These are phyloP conservation scores for Dryas drummondii DNA, from an alignment of 306 rosid species.

Conservation along the genomic window DNA sequence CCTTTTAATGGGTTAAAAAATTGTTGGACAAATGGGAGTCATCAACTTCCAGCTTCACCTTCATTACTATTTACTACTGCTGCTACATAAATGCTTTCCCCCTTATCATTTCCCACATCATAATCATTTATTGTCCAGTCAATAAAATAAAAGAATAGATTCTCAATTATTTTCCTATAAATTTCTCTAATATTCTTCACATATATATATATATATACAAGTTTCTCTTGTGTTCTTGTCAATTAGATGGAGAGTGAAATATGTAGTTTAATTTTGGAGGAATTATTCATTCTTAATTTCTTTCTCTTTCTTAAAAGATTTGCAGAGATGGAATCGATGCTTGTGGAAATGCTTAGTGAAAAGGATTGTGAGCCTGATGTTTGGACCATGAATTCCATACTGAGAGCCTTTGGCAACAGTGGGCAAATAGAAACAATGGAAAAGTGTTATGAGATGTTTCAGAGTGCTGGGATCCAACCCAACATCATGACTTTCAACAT, in stretches of 20 bases:
- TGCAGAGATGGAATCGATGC: slow-evolving; percentile 79
- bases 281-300: slow-evolving; percentile 22
- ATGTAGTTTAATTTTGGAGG: slow-evolving; percentile 11
- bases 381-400: slow-evolving; percentile 95
- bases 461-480: slow-evolving; percentile 80
- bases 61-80: neutral
- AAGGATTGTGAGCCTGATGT: slow-evolving; percentile 70
- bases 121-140: neutral
- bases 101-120: neutral
- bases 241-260: slow-evolving; percentile 35
- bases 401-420: slow-evolving; percentile 81
- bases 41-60: neutral
- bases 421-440: slow-evolving; percentile 93
- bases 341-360: slow-evolving; percentile 74
- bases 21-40: neutral
- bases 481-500: slow-evolving; percentile 84
- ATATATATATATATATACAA: no score
- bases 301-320: slow-evolving; percentile 49
- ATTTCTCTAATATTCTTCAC: neutral
- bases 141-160: slow-evolving; percentile 4
- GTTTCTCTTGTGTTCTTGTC: slow-evolving; percentile 19
- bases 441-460: slow-evolving; percentile 84
- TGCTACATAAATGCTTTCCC: neutral
- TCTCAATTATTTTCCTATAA: neutral
- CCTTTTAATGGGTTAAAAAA: neutral